These are phyloP conservation scores for Termitomyces sp. DNA, from an alignment of 768 basidiomycete genomes.

Conservation along the genomic window DNA sequence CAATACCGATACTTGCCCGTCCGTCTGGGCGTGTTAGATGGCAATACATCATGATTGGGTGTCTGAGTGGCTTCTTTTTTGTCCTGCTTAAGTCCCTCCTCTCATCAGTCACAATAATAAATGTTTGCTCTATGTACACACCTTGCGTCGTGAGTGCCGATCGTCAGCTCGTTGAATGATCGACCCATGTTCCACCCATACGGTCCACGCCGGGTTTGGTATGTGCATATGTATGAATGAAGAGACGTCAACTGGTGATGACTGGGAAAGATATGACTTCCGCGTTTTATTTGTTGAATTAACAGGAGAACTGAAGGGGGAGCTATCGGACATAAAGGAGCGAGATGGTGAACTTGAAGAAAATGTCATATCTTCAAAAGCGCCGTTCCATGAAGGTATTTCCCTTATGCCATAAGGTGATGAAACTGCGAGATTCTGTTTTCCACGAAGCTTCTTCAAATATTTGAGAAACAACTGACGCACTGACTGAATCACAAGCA, in stretches of 20 bases:
- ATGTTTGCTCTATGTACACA: no score
- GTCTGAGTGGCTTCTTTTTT: no score
- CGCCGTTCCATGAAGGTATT: background rate
- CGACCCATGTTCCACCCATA: background rate
- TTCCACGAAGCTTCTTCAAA: background rate
- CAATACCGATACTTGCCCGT: no score
- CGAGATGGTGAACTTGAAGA: no score
- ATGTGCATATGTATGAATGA: background rate
- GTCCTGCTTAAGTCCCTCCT: no score
- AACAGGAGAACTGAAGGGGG: background rate
- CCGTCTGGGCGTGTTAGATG: no score
- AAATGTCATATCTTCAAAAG: background rate
- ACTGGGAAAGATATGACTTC: background rate
- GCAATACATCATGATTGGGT: no score
- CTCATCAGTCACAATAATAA: no score
- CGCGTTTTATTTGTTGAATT: background rate
- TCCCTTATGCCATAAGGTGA: background rate
- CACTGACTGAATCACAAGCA: background rate
- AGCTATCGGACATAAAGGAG: no score
- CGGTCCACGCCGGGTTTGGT: background rate
- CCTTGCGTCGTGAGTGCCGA: no score
- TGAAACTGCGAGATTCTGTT: background rate
- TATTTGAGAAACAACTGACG: background rate
- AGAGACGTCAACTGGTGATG: background rate
- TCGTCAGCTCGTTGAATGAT: no score